Evolutionary conservation across 495 filamentous ascomycete genomes (phyloP), one percentile per base, ranked within the genome.

Genomic region (Penicillium cinerascens): DNA sequence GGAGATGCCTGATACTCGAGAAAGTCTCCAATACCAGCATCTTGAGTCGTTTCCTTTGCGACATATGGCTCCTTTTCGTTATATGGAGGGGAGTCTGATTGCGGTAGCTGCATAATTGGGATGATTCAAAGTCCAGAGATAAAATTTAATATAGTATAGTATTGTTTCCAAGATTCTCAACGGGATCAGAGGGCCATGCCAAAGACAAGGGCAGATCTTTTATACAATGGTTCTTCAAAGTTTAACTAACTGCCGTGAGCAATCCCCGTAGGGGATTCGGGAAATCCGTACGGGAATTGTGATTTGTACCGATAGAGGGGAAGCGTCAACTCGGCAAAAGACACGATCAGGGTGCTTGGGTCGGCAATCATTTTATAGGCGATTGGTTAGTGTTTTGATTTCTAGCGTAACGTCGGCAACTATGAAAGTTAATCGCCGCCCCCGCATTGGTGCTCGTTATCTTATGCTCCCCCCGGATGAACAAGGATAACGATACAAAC

Each of bases 361-460:
- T 47, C 44, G 44, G 44, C 44, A 47, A 47, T 23, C 11, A 35
- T 16, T 1, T 16, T 35, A 11, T 16, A 2, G 16, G 3, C 25
- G 44, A 37, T 47, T 47, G 44, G 44, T 15, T 20, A 11, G 2
- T 29, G 11, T 10, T 29, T 8, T 29, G 7, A 29, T 5, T 29
- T 9, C 22, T 29, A 37, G 21, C 13, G 4, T n/a, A 21, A 38
- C 1, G 11, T 47, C 44, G 44, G 44, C 44, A 47, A 47, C 22
- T 13, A 6, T 1, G 26, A 22, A 47, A 13, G 3, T 29, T 23
- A 38, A 47, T 47, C 33, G 44, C 20, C 15, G 44, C 4, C 20
- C 22, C 35, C 29, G 44, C 35, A 47, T 38, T 38, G 33, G 44
- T 37, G 10, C 29, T 25, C 23, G 13, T 47, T 47, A 47, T 47